These are phyloP conservation scores for Hymenoscyphus salicellus DNA, from an alignment of 2,329 filamentous ascomycete genomes.

Conservation along the genomic window DNA sequence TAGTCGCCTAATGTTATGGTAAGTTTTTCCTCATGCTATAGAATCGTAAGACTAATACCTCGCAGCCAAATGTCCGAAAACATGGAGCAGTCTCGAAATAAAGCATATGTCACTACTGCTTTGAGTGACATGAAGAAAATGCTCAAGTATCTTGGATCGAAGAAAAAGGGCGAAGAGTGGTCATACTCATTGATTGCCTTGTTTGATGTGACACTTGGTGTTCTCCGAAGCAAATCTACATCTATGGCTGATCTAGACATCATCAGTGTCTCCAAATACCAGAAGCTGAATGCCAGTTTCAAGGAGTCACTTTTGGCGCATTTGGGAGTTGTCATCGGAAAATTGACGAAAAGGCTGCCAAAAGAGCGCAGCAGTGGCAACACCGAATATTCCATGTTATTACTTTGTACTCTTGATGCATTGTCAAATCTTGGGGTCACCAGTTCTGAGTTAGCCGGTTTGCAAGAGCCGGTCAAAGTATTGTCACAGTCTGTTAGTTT, in stretches of 20 bases:
- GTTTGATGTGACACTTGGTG: constrained; percentile 23
- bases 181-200: constrained; percentile 26
- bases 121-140: constrained; percentile 29
- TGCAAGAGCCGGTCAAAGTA: constrained; percentile 16
- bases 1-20: constrained; percentile 29
- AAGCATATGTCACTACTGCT: constrained; percentile 26
- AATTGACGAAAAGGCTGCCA: constrained; percentile 13
- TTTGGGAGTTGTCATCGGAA: constrained; percentile 22
- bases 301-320: constrained; percentile 24
- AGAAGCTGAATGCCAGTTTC: constrained; percentile 17
- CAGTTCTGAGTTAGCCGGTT: constrained; percentile 15
- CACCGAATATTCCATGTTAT: constrained; percentile 10
- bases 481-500: constrained; percentile 12
- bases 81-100: constrained; percentile 31
- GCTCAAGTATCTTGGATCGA: constrained; percentile 21
- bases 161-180: constrained; percentile 21
- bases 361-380: constrained; percentile 11
- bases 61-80: constrained; percentile 28
- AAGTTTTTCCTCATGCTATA: constrained; percentile 6
- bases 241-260: constrained; percentile 24
- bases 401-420: constrained; percentile 29
- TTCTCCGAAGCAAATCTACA: constrained; percentile 19
- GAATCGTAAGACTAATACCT: not conserved
- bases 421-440: constrained; percentile 22
- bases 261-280: constrained; percentile 22